A percentile compares a stretch with the other conserved stretches of the same genome.
Evolutionary conservation across 768 basidiomycete genomes (phyloP).

Genomic region (Suillus subalutaceus): DNA sequence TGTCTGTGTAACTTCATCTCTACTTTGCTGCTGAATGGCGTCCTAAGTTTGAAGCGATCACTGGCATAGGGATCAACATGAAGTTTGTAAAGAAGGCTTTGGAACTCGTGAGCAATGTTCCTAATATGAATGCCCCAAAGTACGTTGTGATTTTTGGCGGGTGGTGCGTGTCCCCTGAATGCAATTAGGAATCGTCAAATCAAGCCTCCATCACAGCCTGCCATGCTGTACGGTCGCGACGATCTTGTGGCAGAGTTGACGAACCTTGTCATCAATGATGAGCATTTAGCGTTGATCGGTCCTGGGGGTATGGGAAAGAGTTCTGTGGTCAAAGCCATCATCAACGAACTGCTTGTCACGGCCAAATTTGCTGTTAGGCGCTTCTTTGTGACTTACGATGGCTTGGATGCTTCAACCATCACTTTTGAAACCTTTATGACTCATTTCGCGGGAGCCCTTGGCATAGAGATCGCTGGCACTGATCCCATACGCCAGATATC

Average conservation of each 20-base stretch:
- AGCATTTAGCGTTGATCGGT: neutral
- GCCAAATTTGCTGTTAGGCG: neutral
- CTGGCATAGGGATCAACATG: neutral
- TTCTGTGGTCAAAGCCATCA: conserved; percentile 1
- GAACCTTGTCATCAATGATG: neutral
- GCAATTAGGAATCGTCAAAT: neutral
- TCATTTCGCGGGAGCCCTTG: neutral
- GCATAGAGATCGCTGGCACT: neutral
- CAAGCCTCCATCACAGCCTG: neutral
- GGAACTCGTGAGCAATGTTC: neutral
- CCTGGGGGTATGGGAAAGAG: conserved; percentile 6
- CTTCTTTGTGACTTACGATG: conserved; percentile 4
- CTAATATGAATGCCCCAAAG: neutral
- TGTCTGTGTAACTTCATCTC: neutral
- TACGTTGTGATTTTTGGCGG: neutral
- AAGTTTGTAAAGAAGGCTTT: neutral
- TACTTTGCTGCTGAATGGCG: neutral
- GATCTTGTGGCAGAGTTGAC: neutral
- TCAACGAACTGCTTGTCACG: neutral
- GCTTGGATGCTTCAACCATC: neutral
- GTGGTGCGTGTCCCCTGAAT: neutral
- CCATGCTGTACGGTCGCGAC: neutral
- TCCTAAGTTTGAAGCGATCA: neutral
- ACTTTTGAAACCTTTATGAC: conserved; percentile 1
- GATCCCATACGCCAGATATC: neutral